Base-by-base conservation (phyloP, 225 moss, liverwort and hornwort species). In the Physcomitrium patens region DNA sequence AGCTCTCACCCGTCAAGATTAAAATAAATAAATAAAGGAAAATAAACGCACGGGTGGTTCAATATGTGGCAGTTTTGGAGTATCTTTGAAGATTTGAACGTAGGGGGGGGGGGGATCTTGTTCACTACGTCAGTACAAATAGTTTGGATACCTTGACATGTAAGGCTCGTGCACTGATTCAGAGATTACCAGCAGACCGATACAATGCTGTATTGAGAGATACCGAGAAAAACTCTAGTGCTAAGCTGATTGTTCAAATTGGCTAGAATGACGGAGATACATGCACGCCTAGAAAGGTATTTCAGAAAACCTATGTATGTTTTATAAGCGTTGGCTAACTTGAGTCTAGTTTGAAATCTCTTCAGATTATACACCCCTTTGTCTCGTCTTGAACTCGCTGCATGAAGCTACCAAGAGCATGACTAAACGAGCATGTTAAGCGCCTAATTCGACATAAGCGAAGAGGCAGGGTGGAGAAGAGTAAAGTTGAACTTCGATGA, bases 161-260 rank as follows among this genome's bases (percentile, higher is more conserved):
- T 15, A 77, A 44, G 69, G 54, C 44, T 62, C 45, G 24, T 15
- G 53, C 15, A 53, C 17, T 53, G 19, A 69, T 53, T 77, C 44
- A 52, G 54, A 44, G 13, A 44, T 19, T 27, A 24, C 44, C 27
- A 28, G 31, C n/a, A 23, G 24, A 75, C 46, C 52, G 31, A 57
- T 46, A 17, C 44, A 10, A 19, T 49, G 28, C 2, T 67, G 16
- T 10, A 68, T 51, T 42, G 41, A 68, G n/a, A 11, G 57, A 60
- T 60, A 41, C 42, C 13, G 20, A 61, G 19, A 22, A 60, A 12
- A 43, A 10, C 1, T 52, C 18, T 22, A 16, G 22, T 28, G 12
- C 12, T 67, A 15, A 8, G 18, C 19, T 26, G 13, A 61, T 69
- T 76, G 41, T 14, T 43, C 52, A 3, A 12, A 20, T 69, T 62